Evolutionary conservation across 2,329 filamentous ascomycete genomes (phyloP).

Genomic region (Trichoderma sp.): DNA sequence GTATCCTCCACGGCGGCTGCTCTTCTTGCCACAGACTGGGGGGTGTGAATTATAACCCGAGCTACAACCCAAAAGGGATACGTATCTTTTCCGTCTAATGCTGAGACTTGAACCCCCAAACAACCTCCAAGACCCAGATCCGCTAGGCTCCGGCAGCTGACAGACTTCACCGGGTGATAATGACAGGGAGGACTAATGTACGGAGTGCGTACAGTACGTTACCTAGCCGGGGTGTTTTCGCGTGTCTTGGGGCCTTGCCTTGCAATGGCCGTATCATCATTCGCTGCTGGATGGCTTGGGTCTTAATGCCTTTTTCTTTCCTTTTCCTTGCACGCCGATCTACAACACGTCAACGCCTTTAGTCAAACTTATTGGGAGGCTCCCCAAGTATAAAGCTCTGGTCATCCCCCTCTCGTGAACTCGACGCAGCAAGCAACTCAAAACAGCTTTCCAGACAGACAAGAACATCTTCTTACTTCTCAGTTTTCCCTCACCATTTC

Average conservation of each 20-base stretch:
- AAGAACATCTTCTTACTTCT: background rate
- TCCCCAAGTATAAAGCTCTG: slow-evolving; percentile 15
- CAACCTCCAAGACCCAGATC: background rate
- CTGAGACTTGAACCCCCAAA: background rate
- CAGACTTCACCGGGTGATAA: background rate
- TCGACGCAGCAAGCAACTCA: background rate
- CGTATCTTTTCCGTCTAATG: background rate
- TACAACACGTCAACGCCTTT: background rate
- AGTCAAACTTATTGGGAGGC: background rate
- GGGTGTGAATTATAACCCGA: background rate
- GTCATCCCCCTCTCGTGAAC: background rate
- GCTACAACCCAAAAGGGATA: background rate
- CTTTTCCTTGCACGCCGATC: background rate
- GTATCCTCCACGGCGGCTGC: background rate
- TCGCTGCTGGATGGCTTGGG: background rate
- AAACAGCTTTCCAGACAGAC: background rate
- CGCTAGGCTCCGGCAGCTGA: background rate
- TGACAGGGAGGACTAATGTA: background rate
- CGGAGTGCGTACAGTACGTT: background rate
- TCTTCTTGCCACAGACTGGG: background rate
- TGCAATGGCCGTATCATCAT: background rate
- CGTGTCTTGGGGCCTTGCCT: background rate
- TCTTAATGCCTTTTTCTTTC: background rate
- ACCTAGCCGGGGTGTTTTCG: background rate
- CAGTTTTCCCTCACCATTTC: background rate